A percentile compares a stretch with the other conserved stretches of the same genome.
phyloP scores from a whole-genome alignment of 495 filamentous ascomycete genomes.

The Aspergillus diversus region DNA sequence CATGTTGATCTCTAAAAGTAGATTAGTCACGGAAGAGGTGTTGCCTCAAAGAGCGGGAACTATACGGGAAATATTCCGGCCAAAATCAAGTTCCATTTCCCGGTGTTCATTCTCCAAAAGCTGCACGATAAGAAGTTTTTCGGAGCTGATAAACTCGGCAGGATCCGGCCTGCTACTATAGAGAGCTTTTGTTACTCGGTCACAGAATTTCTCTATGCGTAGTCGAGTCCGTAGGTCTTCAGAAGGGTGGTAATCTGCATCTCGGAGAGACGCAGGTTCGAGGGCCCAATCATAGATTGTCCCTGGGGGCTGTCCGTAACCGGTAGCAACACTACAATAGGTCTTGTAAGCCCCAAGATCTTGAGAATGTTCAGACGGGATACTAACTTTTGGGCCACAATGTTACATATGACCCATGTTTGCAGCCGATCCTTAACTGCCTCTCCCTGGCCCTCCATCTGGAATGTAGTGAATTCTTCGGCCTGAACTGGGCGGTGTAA shows the following conservation, averaged over 20 bases:
- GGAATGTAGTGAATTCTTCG: conserved; percentile 86
- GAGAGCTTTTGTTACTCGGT: conserved; percentile 82
- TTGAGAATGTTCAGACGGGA: neutral
- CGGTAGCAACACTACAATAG: conserved; percentile 71
- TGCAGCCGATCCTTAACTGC: conserved; percentile 83
- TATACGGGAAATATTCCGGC: conserved; percentile 52
- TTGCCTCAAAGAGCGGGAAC: conserved; percentile 49
- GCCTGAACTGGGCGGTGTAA: conserved; percentile 88
- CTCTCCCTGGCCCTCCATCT: conserved; percentile 79
- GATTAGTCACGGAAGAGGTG: conserved; percentile 53
- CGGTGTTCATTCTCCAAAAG: conserved; percentile 55
- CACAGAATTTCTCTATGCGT: conserved; percentile 83
- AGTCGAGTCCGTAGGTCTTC: conserved; percentile 69
- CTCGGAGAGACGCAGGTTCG: conserved; percentile 61
- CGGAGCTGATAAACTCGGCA: conserved; percentile 71
- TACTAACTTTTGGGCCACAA: conserved; percentile 76
- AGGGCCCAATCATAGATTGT: conserved; percentile 88
- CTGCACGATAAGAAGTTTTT: conserved; percentile 67
- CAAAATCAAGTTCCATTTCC: conserved; percentile 56
- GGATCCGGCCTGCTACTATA: conserved; percentile 82
- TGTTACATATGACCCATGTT: conserved; percentile 93
- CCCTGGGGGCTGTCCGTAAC: conserved; percentile 84
- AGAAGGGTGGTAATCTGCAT: conserved; percentile 68
- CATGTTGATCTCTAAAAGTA: conserved; percentile 62
- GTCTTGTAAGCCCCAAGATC: conserved; percentile 23